These are phyloP conservation scores for Jaminaea rosea DNA, from an alignment of 1,284 basidiomycete species.

Conservation along the genomic window DNA sequence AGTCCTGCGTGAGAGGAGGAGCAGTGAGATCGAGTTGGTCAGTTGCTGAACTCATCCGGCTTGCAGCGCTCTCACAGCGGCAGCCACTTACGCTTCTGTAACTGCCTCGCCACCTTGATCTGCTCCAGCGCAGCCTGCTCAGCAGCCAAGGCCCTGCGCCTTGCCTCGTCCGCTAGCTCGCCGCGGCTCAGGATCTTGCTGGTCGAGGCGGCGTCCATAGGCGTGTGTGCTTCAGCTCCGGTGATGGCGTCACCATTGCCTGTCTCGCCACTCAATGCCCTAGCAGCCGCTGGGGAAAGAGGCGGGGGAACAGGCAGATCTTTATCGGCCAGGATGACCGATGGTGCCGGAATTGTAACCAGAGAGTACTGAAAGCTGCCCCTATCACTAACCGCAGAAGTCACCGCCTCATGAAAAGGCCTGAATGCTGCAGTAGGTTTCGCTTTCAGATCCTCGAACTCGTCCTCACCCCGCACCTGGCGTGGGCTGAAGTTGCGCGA, in stretches of 20 bases:
- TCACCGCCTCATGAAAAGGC: background rate
- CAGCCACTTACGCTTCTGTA: no score
- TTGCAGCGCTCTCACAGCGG: no score
- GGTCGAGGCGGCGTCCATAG: no score
- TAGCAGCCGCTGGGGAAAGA: background rate
- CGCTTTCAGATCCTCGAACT: background rate
- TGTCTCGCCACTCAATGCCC: background rate
- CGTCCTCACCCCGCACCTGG: background rate
- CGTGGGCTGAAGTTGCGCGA: background rate
- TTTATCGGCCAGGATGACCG: background rate
- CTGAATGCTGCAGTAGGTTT: background rate
- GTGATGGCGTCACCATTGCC: no score
- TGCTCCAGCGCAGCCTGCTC: background rate
- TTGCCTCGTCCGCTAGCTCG: background rate
- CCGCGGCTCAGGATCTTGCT: background rate
- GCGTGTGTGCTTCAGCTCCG: background rate
- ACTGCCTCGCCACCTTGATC: background rate
- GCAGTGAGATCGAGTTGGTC: no score
- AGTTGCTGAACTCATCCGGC: no score
- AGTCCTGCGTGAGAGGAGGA: no score
- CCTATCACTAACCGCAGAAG: background rate
- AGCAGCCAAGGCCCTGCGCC: background rate
- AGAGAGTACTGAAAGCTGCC: background rate
- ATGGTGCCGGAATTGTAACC: background rate
- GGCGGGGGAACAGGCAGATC: background rate